phyloP scores from a whole-genome alignment of 176 grass and related monocot species.

The Zizania latifolia region DNA sequence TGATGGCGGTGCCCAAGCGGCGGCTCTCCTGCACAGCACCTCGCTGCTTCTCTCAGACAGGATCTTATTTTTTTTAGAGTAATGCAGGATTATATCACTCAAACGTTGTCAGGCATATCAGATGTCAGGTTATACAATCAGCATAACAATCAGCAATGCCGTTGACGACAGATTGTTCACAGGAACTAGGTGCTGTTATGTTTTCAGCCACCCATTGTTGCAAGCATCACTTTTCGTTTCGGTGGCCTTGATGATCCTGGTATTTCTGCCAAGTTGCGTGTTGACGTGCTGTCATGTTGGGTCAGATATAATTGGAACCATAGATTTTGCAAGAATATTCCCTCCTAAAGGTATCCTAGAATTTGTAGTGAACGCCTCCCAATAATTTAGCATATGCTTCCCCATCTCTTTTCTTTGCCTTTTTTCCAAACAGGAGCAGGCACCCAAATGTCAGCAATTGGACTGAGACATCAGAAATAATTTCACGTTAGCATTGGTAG shows the following conservation, averaged over 20 bases:
- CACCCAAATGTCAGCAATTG: constrained; percentile 17
- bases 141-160: too few species aligned
- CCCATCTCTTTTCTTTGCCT: neutral
- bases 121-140: too few species aligned
- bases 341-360: neutral
- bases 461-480: constrained; percentile 1
- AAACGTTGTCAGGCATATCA: too few species aligned
- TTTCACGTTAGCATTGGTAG: neutral
- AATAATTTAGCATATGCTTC: constrained; percentile 3
- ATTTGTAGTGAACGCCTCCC: constrained; percentile 3
- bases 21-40: too few species aligned
- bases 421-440: neutral
- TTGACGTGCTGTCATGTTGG: neutral
- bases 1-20: too few species aligned
- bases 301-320: neutral
- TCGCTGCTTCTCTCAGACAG: too few species aligned
- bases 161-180: too few species aligned
- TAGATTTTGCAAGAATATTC: constrained; percentile 35
- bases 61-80: too few species aligned
- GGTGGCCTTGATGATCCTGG: neutral
- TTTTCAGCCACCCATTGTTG: neutral
- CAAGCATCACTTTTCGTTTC: neutral
- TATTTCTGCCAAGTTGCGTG: constrained; percentile 19
- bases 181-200: too few species aligned
- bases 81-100: too few species aligned